Evolutionary conservation across 75 land plant genomes (phyloP).

Genomic region (Larix kaempferi): DNA sequence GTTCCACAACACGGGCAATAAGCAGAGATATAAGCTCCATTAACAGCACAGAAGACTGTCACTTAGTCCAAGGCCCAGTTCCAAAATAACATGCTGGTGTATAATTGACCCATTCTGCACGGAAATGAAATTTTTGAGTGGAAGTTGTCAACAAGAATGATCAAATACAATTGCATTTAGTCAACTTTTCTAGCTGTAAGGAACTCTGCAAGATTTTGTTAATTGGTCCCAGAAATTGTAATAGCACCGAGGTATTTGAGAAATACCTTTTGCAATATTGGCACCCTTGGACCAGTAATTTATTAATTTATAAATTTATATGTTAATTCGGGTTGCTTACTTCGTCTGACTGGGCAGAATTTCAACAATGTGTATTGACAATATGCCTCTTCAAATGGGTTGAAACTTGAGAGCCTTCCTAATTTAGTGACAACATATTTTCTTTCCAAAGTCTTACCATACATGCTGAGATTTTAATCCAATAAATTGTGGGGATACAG

Average conservation of each 20-base stretch:
- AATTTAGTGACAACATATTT: no score
- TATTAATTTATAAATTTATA: no score
- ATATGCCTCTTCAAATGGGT: no score
- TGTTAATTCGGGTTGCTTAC: no score
- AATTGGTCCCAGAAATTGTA: background rate
- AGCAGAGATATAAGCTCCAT: background rate
- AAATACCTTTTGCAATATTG: background rate
- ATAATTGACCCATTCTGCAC: background rate
- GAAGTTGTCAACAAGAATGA: background rate
- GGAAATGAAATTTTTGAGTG: background rate
- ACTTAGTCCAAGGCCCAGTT: background rate
- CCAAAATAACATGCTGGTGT: slow-evolving; percentile 3
- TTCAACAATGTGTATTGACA: no score
- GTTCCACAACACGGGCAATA: background rate
- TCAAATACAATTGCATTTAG: background rate
- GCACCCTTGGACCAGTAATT: background rate
- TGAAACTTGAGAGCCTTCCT: no score
- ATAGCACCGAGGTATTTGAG: background rate
- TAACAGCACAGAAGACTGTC: slow-evolving; percentile 1
- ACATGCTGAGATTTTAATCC: no score
- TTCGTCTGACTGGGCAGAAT: no score
- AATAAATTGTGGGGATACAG: no score
- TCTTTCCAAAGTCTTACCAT: no score
- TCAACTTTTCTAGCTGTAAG: background rate
- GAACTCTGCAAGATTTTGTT: no score